phyloP scores from a whole-genome alignment of 2,329 filamentous ascomycete genomes.

The Colletotrichum cereale region DNA sequence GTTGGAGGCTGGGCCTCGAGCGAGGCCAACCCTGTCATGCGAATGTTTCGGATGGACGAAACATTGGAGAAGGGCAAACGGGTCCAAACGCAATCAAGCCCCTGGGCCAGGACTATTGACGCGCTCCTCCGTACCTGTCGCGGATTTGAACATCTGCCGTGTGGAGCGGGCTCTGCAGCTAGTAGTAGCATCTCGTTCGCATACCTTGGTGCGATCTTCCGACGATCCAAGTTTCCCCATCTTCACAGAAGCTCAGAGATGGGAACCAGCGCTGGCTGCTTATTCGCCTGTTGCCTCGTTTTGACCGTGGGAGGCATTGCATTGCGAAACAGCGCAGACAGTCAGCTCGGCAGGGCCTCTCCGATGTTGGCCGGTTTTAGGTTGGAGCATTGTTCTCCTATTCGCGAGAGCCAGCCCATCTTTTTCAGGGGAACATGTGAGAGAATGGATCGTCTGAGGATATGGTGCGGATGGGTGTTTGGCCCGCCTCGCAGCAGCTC shows the following conservation, averaged over 20 bases:
- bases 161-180: neutral
- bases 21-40: conserved; percentile 41
- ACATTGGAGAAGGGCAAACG: conserved; percentile 28
- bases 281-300: conserved; percentile 27
- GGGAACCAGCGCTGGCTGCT: neutral
- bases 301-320: conserved; percentile 3
- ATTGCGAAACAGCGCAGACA: conserved; percentile 30
- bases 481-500: conserved; percentile 8
- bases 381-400: conserved; percentile 5
- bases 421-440: conserved; percentile 1
- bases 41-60: conserved; percentile 43
- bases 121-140: too few relatives aligned
- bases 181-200: neutral
- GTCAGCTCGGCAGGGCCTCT: conserved; percentile 16
- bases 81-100: conserved; percentile 21
- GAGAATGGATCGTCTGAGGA: conserved; percentile 1
- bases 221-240: conserved; percentile 40
- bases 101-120: too few relatives aligned
- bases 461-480: conserved; percentile 21
- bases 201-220: conserved; percentile 27
- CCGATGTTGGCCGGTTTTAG: conserved; percentile 24
- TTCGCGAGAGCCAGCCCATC: conserved; percentile 7
- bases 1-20: conserved; percentile 1
- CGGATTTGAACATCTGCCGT: neutral
- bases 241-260: conserved; percentile 28